Evolutionary conservation across 1,139 yeast genomes (phyloP).

Genomic region (Candida labiduridarum): DNA sequence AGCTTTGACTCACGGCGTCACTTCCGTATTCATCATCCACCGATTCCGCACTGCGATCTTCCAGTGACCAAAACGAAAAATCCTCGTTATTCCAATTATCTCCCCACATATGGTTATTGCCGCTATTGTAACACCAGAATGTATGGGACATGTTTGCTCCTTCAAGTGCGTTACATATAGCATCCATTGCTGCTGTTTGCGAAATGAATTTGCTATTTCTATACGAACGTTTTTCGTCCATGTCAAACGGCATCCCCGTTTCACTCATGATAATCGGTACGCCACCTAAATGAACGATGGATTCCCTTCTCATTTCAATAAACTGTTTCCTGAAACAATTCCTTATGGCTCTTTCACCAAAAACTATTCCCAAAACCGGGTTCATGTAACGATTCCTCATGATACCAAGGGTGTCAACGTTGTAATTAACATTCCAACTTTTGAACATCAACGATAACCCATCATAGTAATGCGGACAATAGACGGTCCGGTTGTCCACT

Average conservation of each 20-base stretch:
- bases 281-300: slow-evolving; percentile 56
- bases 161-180: slow-evolving; percentile 76
- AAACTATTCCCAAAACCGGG: slow-evolving; percentile 75
- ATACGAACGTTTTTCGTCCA: slow-evolving; percentile 78
- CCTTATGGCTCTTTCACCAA: slow-evolving; percentile 80
- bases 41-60: slow-evolving; percentile 47
- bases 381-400: slow-evolving; percentile 74
- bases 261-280: slow-evolving; percentile 83
- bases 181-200: slow-evolving; percentile 85
- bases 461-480: slow-evolving; percentile 89
- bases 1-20: neutral
- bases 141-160: slow-evolving; percentile 71
- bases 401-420: slow-evolving; percentile 90
- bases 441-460: slow-evolving; percentile 92
- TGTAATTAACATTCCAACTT: slow-evolving; percentile 73
- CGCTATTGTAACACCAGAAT: slow-evolving; percentile 80
- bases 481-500: slow-evolving; percentile 66
- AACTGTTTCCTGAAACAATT: slow-evolving; percentile 72
- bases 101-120: slow-evolving; percentile 79
- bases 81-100: slow-evolving; percentile 95
- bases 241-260: slow-evolving; percentile 97
- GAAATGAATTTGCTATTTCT: slow-evolving; percentile 62
- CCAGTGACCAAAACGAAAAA: slow-evolving; percentile 80
- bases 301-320: slow-evolving; percentile 62
- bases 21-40: slow-evolving; percentile 11